These are phyloP conservation scores for Fusarium marasasianum DNA, from an alignment of 2,329 filamentous ascomycete genomes.

Conservation along the genomic window DNA sequence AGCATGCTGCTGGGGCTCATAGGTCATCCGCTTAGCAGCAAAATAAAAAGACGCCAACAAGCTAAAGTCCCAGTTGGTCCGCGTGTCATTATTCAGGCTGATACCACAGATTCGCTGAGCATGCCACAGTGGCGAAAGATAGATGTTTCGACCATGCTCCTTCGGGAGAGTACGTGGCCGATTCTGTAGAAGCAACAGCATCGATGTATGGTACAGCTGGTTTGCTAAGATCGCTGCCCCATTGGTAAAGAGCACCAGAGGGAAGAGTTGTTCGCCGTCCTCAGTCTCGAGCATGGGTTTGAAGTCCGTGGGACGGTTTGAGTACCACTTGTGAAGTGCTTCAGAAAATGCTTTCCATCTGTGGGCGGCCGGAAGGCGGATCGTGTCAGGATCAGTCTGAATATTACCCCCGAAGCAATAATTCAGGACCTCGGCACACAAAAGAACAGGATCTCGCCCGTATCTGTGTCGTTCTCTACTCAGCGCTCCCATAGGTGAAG, in stretches of 20 bases:
- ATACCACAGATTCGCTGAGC: constrained; percentile 60
- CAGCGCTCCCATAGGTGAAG: constrained; percentile 29
- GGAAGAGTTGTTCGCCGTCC: constrained; percentile 45
- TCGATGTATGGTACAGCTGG: constrained; percentile 66
- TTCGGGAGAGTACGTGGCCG: constrained; percentile 56
- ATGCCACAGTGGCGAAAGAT: constrained; percentile 59
- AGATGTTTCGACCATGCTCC: constrained; percentile 43
- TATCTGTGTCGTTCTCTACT: constrained; percentile 33
- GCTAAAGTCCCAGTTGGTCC: constrained; percentile 58
- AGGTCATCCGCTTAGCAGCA: constrained; percentile 58
- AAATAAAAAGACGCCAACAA: constrained; percentile 57
- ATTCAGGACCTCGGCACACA: constrained; percentile 49
- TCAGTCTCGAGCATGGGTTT: constrained; percentile 49
- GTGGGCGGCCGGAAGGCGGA: constrained; percentile 34
- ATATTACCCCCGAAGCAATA: constrained; percentile 39
- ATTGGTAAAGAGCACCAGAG: constrained; percentile 51
- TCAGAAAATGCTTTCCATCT: constrained; percentile 47
- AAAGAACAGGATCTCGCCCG: constrained; percentile 43
- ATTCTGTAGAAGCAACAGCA: constrained; percentile 61
- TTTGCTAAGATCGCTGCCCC: constrained; percentile 59
- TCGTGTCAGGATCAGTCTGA: constrained; percentile 10
- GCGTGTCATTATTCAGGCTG: constrained; percentile 56
- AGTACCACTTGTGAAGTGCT: constrained; percentile 47
- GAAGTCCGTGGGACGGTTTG: constrained; percentile 45
- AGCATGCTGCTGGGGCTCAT: constrained; percentile 56